Conservation (phyloP, 768 basidiomycete species). For the Termitomyces sp. region DNA sequence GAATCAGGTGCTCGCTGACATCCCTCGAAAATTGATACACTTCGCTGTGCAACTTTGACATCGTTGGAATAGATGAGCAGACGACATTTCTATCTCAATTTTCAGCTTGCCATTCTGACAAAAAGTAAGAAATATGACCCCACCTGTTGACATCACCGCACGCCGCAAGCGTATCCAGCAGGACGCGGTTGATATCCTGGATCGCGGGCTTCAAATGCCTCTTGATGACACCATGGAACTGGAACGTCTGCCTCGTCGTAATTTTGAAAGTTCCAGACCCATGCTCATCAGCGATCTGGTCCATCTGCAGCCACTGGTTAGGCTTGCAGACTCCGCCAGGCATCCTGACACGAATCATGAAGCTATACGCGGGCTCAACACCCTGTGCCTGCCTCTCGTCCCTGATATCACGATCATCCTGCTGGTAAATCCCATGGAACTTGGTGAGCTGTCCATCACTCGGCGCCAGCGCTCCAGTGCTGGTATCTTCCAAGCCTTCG, state of each 20-base stretch:
- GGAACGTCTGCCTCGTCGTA: slow-evolving; percentile 97
- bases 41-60: slow-evolving; percentile 80
- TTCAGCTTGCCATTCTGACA: neutral
- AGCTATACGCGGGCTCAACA: slow-evolving; percentile 91
- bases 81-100: slow-evolving; percentile 66
- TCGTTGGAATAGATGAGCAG: slow-evolving; percentile 84
- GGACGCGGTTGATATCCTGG: slow-evolving; percentile 86
- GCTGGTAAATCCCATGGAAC: slow-evolving; percentile 95
- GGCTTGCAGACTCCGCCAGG: slow-evolving; percentile 94
- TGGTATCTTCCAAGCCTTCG: slow-evolving; percentile 82
- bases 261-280: slow-evolving; percentile 94
- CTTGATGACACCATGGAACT: slow-evolving; percentile 99
- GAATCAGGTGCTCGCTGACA: slow-evolving; percentile 83
- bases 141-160: slow-evolving; percentile 97
- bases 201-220: slow-evolving; percentile 93
- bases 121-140: slow-evolving; percentile 13
- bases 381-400: slow-evolving; percentile 92
- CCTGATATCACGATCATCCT: slow-evolving; percentile 97
- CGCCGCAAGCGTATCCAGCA: slow-evolving; percentile 95
- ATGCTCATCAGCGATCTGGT: slow-evolving; percentile 94
- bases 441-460: slow-evolving; percentile 95
- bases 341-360: slow-evolving; percentile 98
- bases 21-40: slow-evolving; percentile 81
- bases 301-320: slow-evolving; percentile 92
- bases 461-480: slow-evolving; percentile 86